Evolutionary conservation across 1,139 yeast species (phyloP), one percentile per base, ranked within the genome.

Genomic region (Saccharomyces hybrid): DNA sequence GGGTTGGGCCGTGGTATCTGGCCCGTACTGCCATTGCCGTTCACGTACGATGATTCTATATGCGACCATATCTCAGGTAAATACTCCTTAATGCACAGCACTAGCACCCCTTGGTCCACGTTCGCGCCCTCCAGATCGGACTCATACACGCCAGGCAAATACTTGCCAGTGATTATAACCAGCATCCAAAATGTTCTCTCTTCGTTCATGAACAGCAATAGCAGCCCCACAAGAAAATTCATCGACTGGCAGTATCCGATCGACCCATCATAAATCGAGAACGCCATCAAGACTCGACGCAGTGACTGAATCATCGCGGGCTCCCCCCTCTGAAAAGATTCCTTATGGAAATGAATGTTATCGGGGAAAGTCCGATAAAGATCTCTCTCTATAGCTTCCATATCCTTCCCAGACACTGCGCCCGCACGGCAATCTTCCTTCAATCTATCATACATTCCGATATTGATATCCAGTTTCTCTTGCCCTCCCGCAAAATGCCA

Each of bases 201-300:
- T 67, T 93, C 99, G 57, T 82, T 84, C 86, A 91, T 79, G 66
- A 91, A 90, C 23, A 93, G 71, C 47, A 93, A 73, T 49, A 93
- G 72, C 54, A 89, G 76, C 0, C 97, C 99, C 2, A 95, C 96
- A 52, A 93, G 76, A 67, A 93, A 93, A 66, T 93, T 93, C 63
- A 93, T 78, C 26, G 96, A 88, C 69, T 93, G 99, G 70, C 99
- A 93, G 71, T 93, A 93, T 1, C 99, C 99, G 51, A 91, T 87
- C 47, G 84, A 82, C 1, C 97, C 96, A 64, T 85, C 89, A 66
- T 87, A 87, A 27, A 85, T 80, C 1, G 97, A 85, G 71, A 91
- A 93, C 14, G 96, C 88, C 27, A 82, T 78, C 51, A 93, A 75
- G 0, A 93, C 95, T 49, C 96, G 76, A 52, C 98, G 76, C 52